Base-by-base conservation (phyloP, 2,329 filamentous ascomycete genomes). In the Monosporascus sp. region DNA sequence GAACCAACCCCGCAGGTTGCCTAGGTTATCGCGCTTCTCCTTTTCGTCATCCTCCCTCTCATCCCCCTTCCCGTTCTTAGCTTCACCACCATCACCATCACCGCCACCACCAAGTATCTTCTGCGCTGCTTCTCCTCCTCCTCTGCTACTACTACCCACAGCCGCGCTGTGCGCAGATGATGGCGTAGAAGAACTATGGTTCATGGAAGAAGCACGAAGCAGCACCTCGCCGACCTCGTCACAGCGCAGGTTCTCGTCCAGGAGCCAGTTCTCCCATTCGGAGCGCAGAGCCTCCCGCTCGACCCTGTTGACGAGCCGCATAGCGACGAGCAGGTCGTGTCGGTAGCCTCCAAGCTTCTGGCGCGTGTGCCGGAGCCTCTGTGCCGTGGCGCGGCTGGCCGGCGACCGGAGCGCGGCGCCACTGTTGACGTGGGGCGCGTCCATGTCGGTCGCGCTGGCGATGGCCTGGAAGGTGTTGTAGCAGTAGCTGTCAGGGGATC, bases 181-280 rank as follows among this genome's bases (percentile, higher is more conserved):
- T 22, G 56, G 51, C 3, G 65, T 57, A 45, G 66, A 65, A 3
- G 57, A 49, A 11, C 63, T 57, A 15, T 37, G 53, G 20, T 87
- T 67, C 63, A 79, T 52, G 4, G 65, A 57, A 42, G 66, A 65
- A 3, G 57, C 49, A 9, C 63, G 56, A 15, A 37, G 53, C 20
- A 87, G 67, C 62, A 79, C 69, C 34, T 65, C 65, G 25, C 75
- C 72, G 6, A 82, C 74, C 64, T 87, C 81, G 52, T 83, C 82
- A 68, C 94, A 99, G 48, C 89, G 82, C 36, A 77, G 71, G 58
- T 84, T 86, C 72, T 99, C 94, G 60, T 89, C 86, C 3, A 81
- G 71, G 31, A 97, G 79, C 92, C 93, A 99, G 58, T 89, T 89
- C 73, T 96, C 92, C 86, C 91, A 99, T 69, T 97, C 93, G 0